Base-by-base conservation (phyloP, 2,329 filamentous ascomycete species). In the Apiospora koreana region DNA sequence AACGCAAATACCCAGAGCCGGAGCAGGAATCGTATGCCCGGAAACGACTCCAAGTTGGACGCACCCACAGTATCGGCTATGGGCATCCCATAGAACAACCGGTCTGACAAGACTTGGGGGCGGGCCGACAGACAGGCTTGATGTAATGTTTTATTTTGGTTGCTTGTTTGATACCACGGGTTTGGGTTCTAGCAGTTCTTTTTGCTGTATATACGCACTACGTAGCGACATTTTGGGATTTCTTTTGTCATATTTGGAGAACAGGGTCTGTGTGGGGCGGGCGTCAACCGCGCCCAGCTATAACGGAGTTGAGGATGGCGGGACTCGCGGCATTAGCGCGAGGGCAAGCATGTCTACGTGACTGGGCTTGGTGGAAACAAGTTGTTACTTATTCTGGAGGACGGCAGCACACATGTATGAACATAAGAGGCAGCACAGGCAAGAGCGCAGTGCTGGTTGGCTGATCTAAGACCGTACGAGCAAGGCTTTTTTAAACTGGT, bases 141-240 rank as follows among this genome's bases (percentile, higher is more conserved):
- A 46, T 67, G 65, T 46, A 67, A 46, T 12, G 8, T 2, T 42
- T 42, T 42, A 2, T 42, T 12, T 67, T 45, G 65, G 21, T n/a
- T 62, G 38, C 31, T 62, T 62, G 21, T 62, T 62, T 62, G 54
- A 62, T 62, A 62, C 54, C 54, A 62, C 31, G 54, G 65, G 42
- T 46, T 46, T 46, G 42, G 65, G 65, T 38, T 62, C 31, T 31
- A 38, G 54, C 54, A 62, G 54, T 38, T 9, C 31, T 18, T 38
- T 38, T 62, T 38, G 54, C 54, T 62, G 65, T 67, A 67, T 35
- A 46, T 46, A 46, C 65, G 65, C 65, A 46, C 42, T 21, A 35
- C 35, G 65, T 35, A 31, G 42, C 65, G 54, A 62, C 21, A 62
- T 38, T 62, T 38, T n/a, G 54, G 54, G 54, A 23, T 62, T 38